Base-by-base conservation (phyloP, 2,329 filamentous ascomycete genomes). In the Didymella exigua region DNA sequence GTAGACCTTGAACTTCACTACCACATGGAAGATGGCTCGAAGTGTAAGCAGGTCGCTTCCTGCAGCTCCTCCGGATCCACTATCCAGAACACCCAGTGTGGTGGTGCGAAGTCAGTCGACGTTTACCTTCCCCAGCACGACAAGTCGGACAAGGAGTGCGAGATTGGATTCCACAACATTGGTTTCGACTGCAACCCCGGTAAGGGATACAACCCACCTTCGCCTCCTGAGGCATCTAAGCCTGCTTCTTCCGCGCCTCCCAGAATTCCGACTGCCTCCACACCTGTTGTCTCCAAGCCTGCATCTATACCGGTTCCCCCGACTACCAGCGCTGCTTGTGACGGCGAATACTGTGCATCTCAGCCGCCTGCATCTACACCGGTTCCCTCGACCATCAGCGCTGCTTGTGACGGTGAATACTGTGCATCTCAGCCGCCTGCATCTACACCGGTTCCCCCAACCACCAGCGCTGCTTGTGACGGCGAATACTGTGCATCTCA, bases 61-160 rank as follows among this genome's bases (percentile, higher is more conserved):
- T 61, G 59, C 42, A 61, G 50, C 37, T 53, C 42, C 18, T 56
- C 54, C 14, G 90, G 90, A 68, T 87, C 86, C 54, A 84, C 83
- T 41, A 82, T 97, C 67, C 78, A 85, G 77, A 97, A 97, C 84
- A 85, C 81, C 58, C 91, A 97, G 82, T 98, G 93, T 75, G 93
- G 92, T 84, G 93, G 93, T 76, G 93, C 93, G 62, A 91, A 84
- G 73, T 87, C 86, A 54, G 91, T 97, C 58, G 86, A 84, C 49
- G 87, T 97, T 73, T 78, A 81, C 61, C 76, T 84, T 54, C 85
- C 88, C 19, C 60, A 64, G 48, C 62, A 68, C 49, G 59, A 67
- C 71, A 78, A 84, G 60, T 75, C 82, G 48, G 76, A 73, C 59
- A 76, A 81, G 43, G 78, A 76, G 66, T 95, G 90, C 80, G 82